phyloP scores from a whole-genome alignment of 2,329 filamentous ascomycete species.

The Scolecobasidium constrictum region DNA sequence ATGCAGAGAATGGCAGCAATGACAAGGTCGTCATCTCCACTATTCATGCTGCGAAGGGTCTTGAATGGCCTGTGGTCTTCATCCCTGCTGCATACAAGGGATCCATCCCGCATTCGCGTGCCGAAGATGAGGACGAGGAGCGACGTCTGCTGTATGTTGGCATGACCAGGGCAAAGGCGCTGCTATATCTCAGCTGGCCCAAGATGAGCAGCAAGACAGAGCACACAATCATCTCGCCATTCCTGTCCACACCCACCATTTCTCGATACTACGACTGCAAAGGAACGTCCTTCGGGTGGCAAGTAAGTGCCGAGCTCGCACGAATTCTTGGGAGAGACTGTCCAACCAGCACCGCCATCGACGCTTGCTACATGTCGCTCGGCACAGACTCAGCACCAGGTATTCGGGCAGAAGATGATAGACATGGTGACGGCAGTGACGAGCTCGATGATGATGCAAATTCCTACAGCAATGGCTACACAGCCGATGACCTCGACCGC shows the following conservation, averaged over 20 bases:
- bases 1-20: slow-evolving; percentile 43
- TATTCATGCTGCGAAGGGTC: slow-evolving; percentile 88
- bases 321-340: slow-evolving; percentile 56
- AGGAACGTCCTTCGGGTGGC: slow-evolving; percentile 59
- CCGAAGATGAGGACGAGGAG: slow-evolving; percentile 82
- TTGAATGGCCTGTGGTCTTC: slow-evolving; percentile 95
- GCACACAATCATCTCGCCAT: slow-evolving; percentile 58
- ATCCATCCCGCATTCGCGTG: slow-evolving; percentile 77
- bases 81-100: slow-evolving; percentile 83
- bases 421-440: background rate
- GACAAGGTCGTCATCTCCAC: slow-evolving; percentile 71
- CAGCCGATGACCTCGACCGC: background rate
- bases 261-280: slow-evolving; percentile 44
- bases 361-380: background rate
- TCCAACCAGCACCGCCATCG: slow-evolving; percentile 31
- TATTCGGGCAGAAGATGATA: background rate
- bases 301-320: slow-evolving; percentile 54
- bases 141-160: slow-evolving; percentile 84
- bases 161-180: slow-evolving; percentile 83
- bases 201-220: slow-evolving; percentile 52
- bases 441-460: background rate
- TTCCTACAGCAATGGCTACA: background rate
- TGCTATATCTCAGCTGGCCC: slow-evolving; percentile 79
- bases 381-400: background rate
- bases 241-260: slow-evolving; percentile 49